Base-by-base conservation (phyloP, 1,139 yeast genomes). In the Trichomonascaceae sp. region DNA sequence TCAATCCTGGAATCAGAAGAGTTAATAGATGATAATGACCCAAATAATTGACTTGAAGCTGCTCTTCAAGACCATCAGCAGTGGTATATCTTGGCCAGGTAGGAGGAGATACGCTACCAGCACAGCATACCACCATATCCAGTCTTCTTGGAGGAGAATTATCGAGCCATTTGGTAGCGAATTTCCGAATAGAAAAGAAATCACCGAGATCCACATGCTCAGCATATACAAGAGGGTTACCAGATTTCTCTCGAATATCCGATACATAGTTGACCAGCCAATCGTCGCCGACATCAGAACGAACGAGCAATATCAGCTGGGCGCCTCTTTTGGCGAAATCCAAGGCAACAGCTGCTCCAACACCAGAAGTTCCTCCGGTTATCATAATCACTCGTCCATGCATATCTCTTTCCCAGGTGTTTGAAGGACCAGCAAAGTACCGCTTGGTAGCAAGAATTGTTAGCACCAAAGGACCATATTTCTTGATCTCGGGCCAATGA, bases 101-200 rank as follows among this genome's bases (percentile, higher is more conserved):
- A 44, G 81, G 74, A 0, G 99, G 98, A 51, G 84, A 73, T 57
- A 84, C 76, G 53, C 88, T 91, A 10, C 89, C 93, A 1, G 97
- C 97, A 71, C 91, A 83, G 65, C 96, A 87, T 4, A 93, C 70
- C 17, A 93, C 79, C 57, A 95, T 96, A 68, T 93, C 99, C 53
- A 93, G 74, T 55, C 99, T 72, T 62, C 99, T 77, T 6, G 97
- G 95, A 1, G 97, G 96, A 44, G 83, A 75, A 66, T 87, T 90
- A 69, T 93, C 96, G 57, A 93, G 76, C 98, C 98, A 93, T 59
- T 78, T 83, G 1, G 99, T 91, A 32, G 96, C 97, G 74, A 93
- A 93, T 67, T 84, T 83, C 61, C 99, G 77, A n/a, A 93, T 78
- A 6, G 91, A 83, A 66, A 84, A 75, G 57, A 93, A 74, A 54